These are phyloP conservation scores for Nakazawaea laoshanensis DNA, from an alignment of 805 yeast species.

Conservation along the genomic window DNA sequence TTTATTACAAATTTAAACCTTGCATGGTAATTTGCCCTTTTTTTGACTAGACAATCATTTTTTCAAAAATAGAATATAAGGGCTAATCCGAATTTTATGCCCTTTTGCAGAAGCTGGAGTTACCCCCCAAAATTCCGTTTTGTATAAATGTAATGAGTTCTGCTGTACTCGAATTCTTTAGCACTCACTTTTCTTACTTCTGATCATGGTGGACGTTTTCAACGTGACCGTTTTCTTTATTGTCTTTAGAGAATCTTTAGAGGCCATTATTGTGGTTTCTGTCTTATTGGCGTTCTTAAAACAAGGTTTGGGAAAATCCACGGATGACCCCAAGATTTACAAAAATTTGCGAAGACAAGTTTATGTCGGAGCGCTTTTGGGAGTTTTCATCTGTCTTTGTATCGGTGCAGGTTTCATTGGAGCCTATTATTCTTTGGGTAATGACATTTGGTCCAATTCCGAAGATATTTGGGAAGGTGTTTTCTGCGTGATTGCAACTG, in stretches of 20 bases:
- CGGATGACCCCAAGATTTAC: constrained; percentile 33
- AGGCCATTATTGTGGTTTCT: constrained; percentile 87
- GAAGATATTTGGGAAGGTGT: constrained; percentile 98
- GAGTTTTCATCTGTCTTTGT: constrained; percentile 70
- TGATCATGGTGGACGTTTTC: constrained; percentile 46
- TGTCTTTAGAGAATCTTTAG: constrained; percentile 88
- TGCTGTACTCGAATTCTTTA: too few species aligned
- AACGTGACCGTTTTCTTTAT: constrained; percentile 77
- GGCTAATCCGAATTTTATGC: too few species aligned
- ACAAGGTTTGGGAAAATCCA: constrained; percentile 62
- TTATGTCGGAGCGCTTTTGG: constrained; percentile 73
- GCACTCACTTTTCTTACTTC: too few species aligned
- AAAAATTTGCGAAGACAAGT: constrained; percentile 67
- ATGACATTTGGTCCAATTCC: constrained; percentile 76
- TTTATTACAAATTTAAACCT: too few species aligned
- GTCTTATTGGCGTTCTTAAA: constrained; percentile 86
- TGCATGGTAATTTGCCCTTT: background rate
- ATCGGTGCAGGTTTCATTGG: constrained; percentile 94
- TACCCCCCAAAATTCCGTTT: too few species aligned
- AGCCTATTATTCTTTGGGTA: constrained; percentile 73
- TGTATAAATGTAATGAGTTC: too few species aligned
- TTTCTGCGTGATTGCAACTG: constrained; percentile 82
- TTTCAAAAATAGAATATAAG: background rate
- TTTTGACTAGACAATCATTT: background rate
- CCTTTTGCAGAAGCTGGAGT: too few species aligned